These are phyloP conservation scores for Aspergillus biplanus DNA, from an alignment of 495 filamentous ascomycete genomes.

Conservation along the genomic window DNA sequence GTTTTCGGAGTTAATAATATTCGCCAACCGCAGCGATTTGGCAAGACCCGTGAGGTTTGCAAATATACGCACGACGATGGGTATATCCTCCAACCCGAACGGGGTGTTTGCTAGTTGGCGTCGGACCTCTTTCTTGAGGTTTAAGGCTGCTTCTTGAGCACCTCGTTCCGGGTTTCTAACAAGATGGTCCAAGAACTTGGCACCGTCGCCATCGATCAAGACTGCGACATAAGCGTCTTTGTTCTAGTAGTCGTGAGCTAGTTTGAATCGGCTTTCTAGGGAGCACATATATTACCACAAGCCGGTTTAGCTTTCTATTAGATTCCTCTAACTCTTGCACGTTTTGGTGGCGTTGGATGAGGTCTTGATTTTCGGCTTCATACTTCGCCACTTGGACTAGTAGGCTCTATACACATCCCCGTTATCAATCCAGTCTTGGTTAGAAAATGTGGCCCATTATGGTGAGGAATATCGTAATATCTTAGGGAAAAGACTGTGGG, in stretches of 20 bases:
- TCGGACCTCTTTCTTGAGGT: slow-evolving; percentile 1
- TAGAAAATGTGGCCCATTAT: background rate
- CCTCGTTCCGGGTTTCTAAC: background rate
- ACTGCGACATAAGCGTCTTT: slow-evolving; percentile 1
- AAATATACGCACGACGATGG: background rate
- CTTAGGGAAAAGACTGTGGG: background rate
- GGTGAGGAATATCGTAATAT: background rate
- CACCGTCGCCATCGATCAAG: background rate
- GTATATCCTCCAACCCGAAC: background rate
- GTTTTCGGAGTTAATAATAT: background rate
- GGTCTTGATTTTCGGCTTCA: background rate
- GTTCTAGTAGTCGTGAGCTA: background rate
- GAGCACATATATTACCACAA: background rate
- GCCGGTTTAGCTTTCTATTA: background rate
- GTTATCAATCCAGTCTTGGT: background rate
- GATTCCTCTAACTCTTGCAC: background rate
- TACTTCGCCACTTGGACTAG: background rate
- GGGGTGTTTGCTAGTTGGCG: background rate
- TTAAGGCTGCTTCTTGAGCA: background rate
- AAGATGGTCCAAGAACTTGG: background rate
- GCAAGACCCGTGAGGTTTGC: background rate
- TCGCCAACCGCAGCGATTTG: background rate
- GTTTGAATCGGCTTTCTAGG: background rate
- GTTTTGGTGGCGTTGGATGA: background rate
- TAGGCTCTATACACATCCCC: background rate